phyloP scores from a whole-genome alignment of 345 rosid genomes.

The Clausena lansium region DNA sequence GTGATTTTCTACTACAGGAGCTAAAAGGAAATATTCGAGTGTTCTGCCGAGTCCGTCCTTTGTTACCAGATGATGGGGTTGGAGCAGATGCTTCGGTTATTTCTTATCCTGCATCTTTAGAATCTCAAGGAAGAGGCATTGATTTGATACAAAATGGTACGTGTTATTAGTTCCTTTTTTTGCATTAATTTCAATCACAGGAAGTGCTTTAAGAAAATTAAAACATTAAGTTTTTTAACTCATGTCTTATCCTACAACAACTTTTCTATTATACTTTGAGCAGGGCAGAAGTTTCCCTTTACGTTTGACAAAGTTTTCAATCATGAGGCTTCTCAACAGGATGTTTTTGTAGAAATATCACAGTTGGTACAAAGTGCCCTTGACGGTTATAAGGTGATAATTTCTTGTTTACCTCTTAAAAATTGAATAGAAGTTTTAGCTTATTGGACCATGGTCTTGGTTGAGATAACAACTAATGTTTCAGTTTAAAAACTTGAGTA shows the following conservation, averaged over 20 bases:
- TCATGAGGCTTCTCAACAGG: conserved; percentile 83
- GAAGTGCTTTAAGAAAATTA: background rate
- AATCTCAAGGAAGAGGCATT: conserved; percentile 74
- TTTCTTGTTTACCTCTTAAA: background rate
- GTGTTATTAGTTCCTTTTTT: background rate
- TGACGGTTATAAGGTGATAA: conserved; percentile 88
- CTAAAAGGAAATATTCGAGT: conserved; percentile 97
- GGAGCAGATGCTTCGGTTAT: conserved; percentile 52
- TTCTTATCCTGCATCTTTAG: conserved; percentile 67
- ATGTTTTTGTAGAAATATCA: conserved; percentile 87
- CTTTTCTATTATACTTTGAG: conserved; percentile 3
- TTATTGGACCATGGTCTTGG: background rate
- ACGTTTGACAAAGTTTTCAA: conserved; percentile 89
- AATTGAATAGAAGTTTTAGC: background rate
- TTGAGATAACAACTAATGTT: background rate
- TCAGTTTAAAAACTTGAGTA: background rate
- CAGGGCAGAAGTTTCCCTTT: conserved; percentile 83
- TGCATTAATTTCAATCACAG: background rate
- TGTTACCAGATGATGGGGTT: conserved; percentile 69
- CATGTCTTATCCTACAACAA: background rate
- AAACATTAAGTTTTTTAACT: background rate
- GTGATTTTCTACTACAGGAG: conserved; percentile 47
- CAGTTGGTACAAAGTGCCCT: conserved; percentile 95
- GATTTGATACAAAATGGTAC: conserved; percentile 81
- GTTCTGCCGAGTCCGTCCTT: conserved; percentile 90